Conservation (phyloP, 257 asterid species). For the Marsdenia floribunda region DNA sequence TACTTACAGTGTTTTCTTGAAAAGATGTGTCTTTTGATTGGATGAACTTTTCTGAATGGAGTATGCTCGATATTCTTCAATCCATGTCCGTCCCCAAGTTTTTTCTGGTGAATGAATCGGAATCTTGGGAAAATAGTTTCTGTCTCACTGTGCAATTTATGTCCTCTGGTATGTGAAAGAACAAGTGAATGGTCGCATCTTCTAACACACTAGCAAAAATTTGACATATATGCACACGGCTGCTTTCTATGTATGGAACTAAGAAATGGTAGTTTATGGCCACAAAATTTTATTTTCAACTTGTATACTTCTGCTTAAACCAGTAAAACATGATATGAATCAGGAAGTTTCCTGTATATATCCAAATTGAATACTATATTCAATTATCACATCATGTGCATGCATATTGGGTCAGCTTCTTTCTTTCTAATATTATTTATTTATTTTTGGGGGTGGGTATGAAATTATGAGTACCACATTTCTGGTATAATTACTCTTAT, state of each 20-base stretch:
- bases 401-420: neutral
- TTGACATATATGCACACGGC: neutral
- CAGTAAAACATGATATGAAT: too few species aligned
- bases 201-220: too few species aligned
- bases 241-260: neutral
- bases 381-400: neutral
- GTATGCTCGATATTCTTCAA: neutral
- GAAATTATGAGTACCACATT: neutral
- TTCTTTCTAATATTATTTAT: too few species aligned
- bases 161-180: neutral
- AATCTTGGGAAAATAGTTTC: neutral
- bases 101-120: neutral
- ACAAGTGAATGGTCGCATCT: neutral
- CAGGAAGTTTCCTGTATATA: neutral
- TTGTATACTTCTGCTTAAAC: neutral
- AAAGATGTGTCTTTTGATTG: neutral
- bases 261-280: neutral
- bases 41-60: neutral
- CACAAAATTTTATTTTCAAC: neutral
- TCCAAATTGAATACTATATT: neutral
- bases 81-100: neutral
- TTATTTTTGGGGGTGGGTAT: neutral
- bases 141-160: neutral
- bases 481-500: neutral
- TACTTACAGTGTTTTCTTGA: too few species aligned